Conservation (phyloP, 192 early-diverging fungal genomes). For the Umbelopsis vinacea region DNA sequence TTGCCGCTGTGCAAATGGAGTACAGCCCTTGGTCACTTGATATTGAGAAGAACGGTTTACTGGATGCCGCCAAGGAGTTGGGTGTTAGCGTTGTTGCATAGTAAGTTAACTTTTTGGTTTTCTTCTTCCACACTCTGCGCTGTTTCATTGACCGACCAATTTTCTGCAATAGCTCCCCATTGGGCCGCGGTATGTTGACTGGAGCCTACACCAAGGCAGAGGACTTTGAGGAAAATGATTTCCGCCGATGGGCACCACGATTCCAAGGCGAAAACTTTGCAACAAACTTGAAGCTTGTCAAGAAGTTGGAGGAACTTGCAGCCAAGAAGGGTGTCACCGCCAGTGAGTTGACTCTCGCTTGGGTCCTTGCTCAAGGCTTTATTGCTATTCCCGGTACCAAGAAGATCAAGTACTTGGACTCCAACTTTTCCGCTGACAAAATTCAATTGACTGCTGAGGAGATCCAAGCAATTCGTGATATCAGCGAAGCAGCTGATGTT, state of each 20-base stretch:
- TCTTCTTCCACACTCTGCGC: too few relatives aligned
- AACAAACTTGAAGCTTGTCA: constrained; percentile 65
- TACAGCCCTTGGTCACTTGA: constrained; percentile 61
- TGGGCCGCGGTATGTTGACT: constrained; percentile 74
- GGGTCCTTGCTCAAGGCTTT: constrained; percentile 64
- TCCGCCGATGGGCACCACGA: constrained; percentile 51
- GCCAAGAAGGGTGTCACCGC: constrained; percentile 54
- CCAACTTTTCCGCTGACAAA: constrained; percentile 41
- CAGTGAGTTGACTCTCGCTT: constrained; percentile 64
- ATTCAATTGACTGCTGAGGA: constrained; percentile 29
- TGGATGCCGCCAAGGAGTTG: constrained; percentile 70
- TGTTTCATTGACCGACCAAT: constrained; percentile 33
- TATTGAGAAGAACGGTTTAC: constrained; percentile 67
- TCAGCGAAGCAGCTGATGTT: constrained; percentile 6
- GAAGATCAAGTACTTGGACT: constrained; percentile 50
- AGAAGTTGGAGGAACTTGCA: constrained; percentile 53
- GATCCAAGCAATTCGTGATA: not conserved
- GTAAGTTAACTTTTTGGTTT: constrained; percentile 39
- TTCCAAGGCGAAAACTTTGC: constrained; percentile 64
- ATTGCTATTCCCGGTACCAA: constrained; percentile 64
- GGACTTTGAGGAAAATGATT: constrained; percentile 59
- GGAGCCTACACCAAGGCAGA: constrained; percentile 58
- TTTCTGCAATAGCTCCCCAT: constrained; percentile 64
- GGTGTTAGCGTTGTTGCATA: constrained; percentile 54
- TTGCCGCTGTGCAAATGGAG: constrained; percentile 58